phyloP scores from a whole-genome alignment of 202 grass and related monocot species.

The Zizania palustris region DNA sequence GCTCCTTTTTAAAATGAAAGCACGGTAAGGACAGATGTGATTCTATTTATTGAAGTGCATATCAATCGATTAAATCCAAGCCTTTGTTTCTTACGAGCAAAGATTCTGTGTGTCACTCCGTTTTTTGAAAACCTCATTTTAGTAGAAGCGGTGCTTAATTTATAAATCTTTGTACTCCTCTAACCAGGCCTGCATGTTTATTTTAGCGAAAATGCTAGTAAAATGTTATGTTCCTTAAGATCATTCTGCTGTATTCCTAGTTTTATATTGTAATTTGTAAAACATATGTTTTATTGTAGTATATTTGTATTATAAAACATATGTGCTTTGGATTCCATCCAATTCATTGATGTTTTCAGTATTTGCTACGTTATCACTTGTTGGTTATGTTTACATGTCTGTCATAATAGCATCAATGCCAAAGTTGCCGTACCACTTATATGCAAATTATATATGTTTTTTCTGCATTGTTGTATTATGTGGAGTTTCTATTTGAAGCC shows the following conservation, averaged over 20 bases:
- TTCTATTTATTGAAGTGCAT: constrained; percentile 19
- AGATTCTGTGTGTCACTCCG: not conserved
- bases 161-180: constrained; percentile 5
- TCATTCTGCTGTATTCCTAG: not conserved
- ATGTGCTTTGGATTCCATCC: not conserved
- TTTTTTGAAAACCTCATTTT: not conserved
- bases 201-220: not conserved
- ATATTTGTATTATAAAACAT: not conserved
- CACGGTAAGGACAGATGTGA: not conserved
- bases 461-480: not conserved
- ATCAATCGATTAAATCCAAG: not conserved
- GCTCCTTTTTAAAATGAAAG: not conserved
- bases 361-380: not conserved
- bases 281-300: too few species aligned
- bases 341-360: constrained; percentile 18
- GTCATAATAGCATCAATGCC: constrained; percentile 25
- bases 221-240: constrained; percentile 4
- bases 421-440: not conserved
- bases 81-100: not conserved
- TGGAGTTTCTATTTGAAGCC: not conserved
- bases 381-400: not conserved
- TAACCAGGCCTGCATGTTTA: not conserved
- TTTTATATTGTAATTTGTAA: not conserved
- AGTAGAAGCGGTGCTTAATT: not conserved
- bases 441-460: not conserved